Conservation (phyloP, 345 rosid genomes). For the Euphorbia tirucalli region DNA sequence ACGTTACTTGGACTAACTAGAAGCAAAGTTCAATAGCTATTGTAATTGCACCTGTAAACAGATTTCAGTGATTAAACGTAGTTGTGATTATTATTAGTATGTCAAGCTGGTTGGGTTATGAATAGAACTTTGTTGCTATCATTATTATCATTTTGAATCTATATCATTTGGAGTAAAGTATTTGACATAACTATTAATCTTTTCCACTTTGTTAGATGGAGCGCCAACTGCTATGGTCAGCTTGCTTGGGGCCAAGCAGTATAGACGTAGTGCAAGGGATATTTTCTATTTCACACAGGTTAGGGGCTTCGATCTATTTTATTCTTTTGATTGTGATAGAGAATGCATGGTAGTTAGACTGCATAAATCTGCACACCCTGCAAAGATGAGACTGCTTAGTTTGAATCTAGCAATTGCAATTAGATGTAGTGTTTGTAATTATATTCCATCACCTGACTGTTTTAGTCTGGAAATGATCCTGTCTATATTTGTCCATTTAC, state of each 20-base stretch:
- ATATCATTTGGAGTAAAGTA: not conserved
- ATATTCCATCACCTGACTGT: not conserved
- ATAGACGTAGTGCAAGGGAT: slow-evolving; percentile 89
- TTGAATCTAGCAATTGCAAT: too few relatives aligned
- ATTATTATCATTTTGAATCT: not conserved
- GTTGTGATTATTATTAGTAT: not conserved
- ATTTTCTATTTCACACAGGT: slow-evolving; percentile 98
- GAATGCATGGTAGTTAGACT: not conserved
- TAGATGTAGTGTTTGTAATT: too few relatives aligned
- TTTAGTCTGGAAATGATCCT: too few relatives aligned
- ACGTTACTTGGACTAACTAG: not conserved
- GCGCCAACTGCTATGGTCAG: slow-evolving; percentile 88
- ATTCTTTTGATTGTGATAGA: not conserved
- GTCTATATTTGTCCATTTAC: not conserved
- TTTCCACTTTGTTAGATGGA: slow-evolving; percentile 55
- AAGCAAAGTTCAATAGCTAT: not conserved
- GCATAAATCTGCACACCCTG: not conserved
- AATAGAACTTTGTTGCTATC: not conserved
- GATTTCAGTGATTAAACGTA: not conserved
- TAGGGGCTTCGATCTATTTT: not conserved
- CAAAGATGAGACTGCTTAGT: not conserved
- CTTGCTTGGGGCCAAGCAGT: slow-evolving; percentile 86
- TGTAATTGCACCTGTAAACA: not conserved
- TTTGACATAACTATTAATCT: slow-evolving; percentile 1
- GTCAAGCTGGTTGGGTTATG: not conserved